A percentile compares a stretch with the other conserved stretches of the same genome.
Evolutionary conservation across 768 basidiomycete species (phyloP).

Genomic region (Tulasnella sp.): DNA sequence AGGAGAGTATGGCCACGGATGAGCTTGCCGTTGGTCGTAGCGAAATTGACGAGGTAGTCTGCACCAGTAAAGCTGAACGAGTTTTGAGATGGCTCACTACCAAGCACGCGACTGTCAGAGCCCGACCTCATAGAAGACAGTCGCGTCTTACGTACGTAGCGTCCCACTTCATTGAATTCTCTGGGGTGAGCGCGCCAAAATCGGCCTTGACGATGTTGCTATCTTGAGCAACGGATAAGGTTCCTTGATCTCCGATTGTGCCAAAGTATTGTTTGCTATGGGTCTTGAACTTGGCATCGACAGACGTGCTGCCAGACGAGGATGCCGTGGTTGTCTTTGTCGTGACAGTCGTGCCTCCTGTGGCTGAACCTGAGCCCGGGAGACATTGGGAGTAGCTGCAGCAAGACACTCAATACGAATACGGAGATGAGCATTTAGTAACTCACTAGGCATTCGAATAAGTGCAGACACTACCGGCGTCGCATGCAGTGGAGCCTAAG

Average conservation of each 20-base stretch:
- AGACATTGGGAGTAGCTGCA: not conserved
- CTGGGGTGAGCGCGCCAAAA: slow-evolving; percentile 29
- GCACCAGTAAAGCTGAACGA: slow-evolving; percentile 26
- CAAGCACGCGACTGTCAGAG: not conserved
- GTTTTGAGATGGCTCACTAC: slow-evolving; percentile 21
- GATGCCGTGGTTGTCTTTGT: not conserved
- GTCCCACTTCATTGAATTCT: slow-evolving; percentile 27
- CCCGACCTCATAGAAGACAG: not conserved
- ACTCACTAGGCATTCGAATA: not conserved
- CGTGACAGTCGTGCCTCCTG: not conserved
- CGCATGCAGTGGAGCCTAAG: not conserved
- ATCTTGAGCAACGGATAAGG: slow-evolving; percentile 9
- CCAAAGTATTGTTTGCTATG: slow-evolving; percentile 17
- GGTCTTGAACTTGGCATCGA: not conserved
- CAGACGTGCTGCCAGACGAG: not conserved
- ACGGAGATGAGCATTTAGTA: not conserved
- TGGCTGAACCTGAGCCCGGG: not conserved
- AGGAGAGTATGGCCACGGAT: slow-evolving; percentile 25
- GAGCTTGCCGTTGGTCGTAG: slow-evolving; percentile 14
- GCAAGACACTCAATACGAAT: not conserved
- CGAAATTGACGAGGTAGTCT: slow-evolving; percentile 17
- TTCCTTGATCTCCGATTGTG: slow-evolving; percentile 5
- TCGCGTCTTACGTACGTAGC: not conserved
- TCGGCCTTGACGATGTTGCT: slow-evolving; percentile 25
- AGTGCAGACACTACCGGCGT: not conserved